Conservation (phyloP, 345 rosid genomes). For the Citrus sp. region DNA sequence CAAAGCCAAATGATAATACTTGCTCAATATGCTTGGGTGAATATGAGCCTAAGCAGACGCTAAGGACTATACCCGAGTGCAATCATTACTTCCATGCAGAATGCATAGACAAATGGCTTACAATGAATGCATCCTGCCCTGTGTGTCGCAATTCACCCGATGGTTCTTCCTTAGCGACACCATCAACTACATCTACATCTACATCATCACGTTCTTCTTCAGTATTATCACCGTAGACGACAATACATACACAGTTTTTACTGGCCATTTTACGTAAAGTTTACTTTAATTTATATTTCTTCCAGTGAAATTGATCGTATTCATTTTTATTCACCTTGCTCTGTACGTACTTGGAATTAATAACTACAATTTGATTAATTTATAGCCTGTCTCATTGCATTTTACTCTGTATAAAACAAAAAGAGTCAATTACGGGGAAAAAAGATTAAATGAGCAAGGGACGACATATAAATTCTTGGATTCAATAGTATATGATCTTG, state of each 20-base stretch:
- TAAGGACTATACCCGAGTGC: conserved; percentile 55
- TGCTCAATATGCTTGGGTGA: conserved; percentile 59
- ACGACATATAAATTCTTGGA: background rate
- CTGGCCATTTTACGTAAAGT: background rate
- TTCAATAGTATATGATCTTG: background rate
- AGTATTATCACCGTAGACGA: background rate
- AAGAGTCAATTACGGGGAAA: background rate
- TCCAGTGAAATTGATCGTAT: background rate
- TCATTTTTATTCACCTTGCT: background rate
- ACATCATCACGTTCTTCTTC: conserved; percentile 11
- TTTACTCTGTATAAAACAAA: background rate
- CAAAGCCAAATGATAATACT: conserved; percentile 39
- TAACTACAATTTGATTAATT: background rate
- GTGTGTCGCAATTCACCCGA: conserved; percentile 56
- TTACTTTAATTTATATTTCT: background rate
- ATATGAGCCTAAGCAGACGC: conserved; percentile 46
- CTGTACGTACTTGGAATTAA: background rate
- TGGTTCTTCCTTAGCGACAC: background rate
- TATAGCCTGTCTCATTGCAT: background rate
- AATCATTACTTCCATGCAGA: conserved; percentile 59
- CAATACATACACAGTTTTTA: background rate
- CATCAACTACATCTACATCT: conserved; percentile 10
- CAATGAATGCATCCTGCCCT: conserved; percentile 50
- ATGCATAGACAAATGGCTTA: conserved; percentile 64
- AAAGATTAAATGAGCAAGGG: background rate